Percentiles rank a stretch among this genome's conserved stretches.
Evolutionary conservation across 1,139 yeast genomes (phyloP).

Genomic region (Kazachstania sp.): DNA sequence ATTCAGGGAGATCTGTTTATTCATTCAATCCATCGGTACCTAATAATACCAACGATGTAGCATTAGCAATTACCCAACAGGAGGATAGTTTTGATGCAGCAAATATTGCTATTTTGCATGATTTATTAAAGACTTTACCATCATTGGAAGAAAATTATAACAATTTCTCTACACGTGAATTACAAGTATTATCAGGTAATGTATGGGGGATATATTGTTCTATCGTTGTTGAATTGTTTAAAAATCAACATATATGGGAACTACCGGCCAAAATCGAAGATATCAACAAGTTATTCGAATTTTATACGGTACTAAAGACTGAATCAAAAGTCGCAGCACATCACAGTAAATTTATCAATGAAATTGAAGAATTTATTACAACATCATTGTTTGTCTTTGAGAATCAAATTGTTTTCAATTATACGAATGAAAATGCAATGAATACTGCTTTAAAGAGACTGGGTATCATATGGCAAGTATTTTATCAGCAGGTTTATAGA

Average conservation of each 20-base stretch:
- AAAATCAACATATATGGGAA: slow-evolving; percentile 27
- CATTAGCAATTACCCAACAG: slow-evolving; percentile 13
- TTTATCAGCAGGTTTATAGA: slow-evolving; percentile 45
- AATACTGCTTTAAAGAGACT: slow-evolving; percentile 32
- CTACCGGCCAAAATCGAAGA: slow-evolving; percentile 34
- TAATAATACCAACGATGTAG: slow-evolving; percentile 13
- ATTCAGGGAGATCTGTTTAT: slow-evolving; percentile 23
- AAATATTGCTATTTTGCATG: slow-evolving; percentile 25
- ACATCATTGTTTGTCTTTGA: slow-evolving; percentile 40
- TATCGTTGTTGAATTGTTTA: slow-evolving; percentile 25
- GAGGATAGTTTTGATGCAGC: slow-evolving; percentile 18
- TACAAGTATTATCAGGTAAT: slow-evolving; percentile 26
- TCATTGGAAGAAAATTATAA: slow-evolving; percentile 28
- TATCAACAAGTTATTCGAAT: slow-evolving; percentile 31
- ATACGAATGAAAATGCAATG: slow-evolving; percentile 24
- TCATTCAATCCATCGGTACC: slow-evolving; percentile 20
- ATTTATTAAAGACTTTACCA: slow-evolving; percentile 27
- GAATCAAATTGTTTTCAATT: slow-evolving; percentile 30
- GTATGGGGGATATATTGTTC: slow-evolving; percentile 30
- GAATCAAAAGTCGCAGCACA: slow-evolving; percentile 22
- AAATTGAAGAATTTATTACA: slow-evolving; percentile 40
- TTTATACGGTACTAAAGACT: slow-evolving; percentile 23
- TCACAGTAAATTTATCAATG: slow-evolving; percentile 32
- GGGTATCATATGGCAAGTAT: slow-evolving; percentile 46
- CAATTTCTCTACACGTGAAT: slow-evolving; percentile 24